Conservation (phyloP, 1,284 basidiomycete genomes). For the Phlebopus sp. region DNA sequence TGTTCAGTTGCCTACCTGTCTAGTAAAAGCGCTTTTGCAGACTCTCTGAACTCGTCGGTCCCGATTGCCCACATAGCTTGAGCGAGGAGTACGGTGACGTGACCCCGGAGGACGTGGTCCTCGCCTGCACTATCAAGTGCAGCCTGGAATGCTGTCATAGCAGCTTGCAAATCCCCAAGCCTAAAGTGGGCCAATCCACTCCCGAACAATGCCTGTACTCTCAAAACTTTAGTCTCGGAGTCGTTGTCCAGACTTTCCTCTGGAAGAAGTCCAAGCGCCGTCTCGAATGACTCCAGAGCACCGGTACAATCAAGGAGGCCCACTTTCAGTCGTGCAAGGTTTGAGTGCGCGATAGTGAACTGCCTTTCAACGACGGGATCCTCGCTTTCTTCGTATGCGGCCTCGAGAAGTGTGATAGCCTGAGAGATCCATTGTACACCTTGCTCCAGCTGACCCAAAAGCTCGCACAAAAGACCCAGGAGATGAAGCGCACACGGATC, state of each 20-base stretch:
- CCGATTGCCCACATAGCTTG: conserved; percentile 82
- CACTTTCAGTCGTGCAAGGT: conserved; percentile 77
- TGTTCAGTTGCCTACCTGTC: conserved; percentile 61
- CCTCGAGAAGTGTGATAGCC: conserved; percentile 76
- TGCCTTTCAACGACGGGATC: conserved; percentile 71
- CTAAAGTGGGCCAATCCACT: conserved; percentile 72
- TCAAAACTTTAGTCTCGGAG: conserved; percentile 37
- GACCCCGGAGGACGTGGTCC: conserved; percentile 52
- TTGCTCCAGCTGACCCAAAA: conserved; percentile 68
- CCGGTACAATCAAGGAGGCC: conserved; percentile 55
- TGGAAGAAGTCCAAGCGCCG: conserved; percentile 68
- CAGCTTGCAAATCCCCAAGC: conserved; percentile 59
- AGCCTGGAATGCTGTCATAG: conserved; percentile 64
- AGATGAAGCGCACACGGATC: conserved; percentile 84
- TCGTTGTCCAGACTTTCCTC: conserved; percentile 30
- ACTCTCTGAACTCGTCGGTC: conserved; percentile 70
- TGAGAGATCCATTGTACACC: conserved; percentile 60
- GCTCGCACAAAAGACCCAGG: conserved; percentile 83
- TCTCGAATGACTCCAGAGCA: conserved; percentile 72
- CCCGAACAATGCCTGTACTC: conserved; percentile 69
- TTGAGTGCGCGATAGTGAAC: conserved; percentile 82
- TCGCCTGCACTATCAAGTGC: conserved; percentile 58
- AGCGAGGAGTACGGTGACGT: conserved; percentile 74
- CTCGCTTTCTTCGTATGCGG: conserved; percentile 86
- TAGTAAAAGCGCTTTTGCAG: conserved; percentile 77